Conservation (phyloP, 1,139 yeast genomes). For the Diutina neorugosa region DNA sequence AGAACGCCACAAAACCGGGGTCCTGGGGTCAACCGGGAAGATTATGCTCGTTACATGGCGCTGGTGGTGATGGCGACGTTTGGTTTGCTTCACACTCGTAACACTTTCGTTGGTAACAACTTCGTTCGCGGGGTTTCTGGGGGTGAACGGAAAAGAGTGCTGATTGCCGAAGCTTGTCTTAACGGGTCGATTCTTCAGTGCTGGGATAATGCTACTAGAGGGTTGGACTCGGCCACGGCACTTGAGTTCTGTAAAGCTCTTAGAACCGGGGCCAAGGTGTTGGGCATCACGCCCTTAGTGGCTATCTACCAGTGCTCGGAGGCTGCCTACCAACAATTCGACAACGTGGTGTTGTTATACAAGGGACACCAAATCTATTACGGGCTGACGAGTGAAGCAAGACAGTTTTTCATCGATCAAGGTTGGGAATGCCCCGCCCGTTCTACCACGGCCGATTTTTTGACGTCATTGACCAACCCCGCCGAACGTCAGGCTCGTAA, state of each 20-base stretch:
- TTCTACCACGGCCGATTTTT: constrained; percentile 58
- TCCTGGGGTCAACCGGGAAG: constrained; percentile 3
- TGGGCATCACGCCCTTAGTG: constrained; percentile 16
- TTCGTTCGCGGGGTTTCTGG: constrained; percentile 30
- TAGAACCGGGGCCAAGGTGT: constrained; percentile 15
- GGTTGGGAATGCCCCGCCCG: constrained; percentile 33
- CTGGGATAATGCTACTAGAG: constrained; percentile 57
- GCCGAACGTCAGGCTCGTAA: constrained; percentile 42
- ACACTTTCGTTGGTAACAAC: constrained; percentile 27
- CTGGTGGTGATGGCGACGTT: constrained; percentile 6
- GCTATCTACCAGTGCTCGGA: constrained; percentile 20
- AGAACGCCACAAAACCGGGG: constrained; percentile 5
- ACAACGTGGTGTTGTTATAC: constrained; percentile 16
- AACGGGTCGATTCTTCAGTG: constrained; percentile 32
- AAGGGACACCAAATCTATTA: constrained; percentile 17
- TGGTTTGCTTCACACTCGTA: constrained; percentile 8
- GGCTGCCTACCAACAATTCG: constrained; percentile 17
- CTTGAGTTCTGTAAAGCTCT: constrained; percentile 16
- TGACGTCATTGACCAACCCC: constrained; percentile 71
- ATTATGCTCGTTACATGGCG: constrained; percentile 5
- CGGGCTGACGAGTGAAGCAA: constrained; percentile 14
- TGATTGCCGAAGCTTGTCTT: constrained; percentile 30
- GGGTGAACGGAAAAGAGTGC: constrained; percentile 34
- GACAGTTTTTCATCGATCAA: constrained; percentile 13
- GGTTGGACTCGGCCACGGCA: constrained; percentile 50